Percentiles rank a stretch among this genome's conserved stretches.
Evolutionary conservation across 139 green algal species (phyloP).

Genomic region (Chlorella vulgaris): DNA sequence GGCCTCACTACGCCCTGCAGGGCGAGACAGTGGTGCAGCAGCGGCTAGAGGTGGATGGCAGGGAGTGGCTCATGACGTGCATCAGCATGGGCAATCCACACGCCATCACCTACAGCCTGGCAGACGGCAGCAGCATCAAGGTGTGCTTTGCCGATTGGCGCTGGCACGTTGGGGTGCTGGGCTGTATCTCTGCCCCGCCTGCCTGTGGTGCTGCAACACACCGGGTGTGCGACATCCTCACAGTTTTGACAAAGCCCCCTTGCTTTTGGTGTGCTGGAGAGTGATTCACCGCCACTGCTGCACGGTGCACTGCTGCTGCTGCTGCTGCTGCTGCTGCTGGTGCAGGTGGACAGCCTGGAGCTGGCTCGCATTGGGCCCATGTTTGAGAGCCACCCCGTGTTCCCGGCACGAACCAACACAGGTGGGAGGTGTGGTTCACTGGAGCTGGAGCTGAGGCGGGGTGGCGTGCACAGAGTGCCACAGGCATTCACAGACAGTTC

Average conservation of each 20-base stretch:
- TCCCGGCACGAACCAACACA: conserved; percentile 96
- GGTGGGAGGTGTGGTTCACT: conserved; percentile 53
- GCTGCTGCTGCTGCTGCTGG: neutral
- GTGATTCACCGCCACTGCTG: too few species aligned
- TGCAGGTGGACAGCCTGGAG: conserved; percentile 80
- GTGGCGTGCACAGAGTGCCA: neutral
- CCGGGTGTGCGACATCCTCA: too few species aligned
- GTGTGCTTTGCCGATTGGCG: neutral
- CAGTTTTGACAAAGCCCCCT: too few species aligned
- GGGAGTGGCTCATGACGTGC: conserved; percentile 81
- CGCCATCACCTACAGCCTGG: conserved; percentile 79
- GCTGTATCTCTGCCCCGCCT: neutral
- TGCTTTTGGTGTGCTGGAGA: too few species aligned
- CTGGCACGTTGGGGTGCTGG: neutral
- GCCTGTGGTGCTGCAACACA: neutral
- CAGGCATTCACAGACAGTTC: too few species aligned
- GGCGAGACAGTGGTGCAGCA: conserved; percentile 74
- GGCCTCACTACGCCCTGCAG: conserved; percentile 7
- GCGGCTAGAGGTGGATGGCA: conserved; percentile 75
- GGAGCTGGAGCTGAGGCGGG: conserved; percentile 71
- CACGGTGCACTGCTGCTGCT: too few species aligned
- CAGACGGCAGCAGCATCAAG: conserved; percentile 74
- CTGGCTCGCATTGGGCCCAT: conserved; percentile 77
- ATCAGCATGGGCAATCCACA: conserved; percentile 99
- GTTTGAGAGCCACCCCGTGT: conserved; percentile 92